Conservation (phyloP, 768 basidiomycete species). For the Boletus vinaceobasis region DNA sequence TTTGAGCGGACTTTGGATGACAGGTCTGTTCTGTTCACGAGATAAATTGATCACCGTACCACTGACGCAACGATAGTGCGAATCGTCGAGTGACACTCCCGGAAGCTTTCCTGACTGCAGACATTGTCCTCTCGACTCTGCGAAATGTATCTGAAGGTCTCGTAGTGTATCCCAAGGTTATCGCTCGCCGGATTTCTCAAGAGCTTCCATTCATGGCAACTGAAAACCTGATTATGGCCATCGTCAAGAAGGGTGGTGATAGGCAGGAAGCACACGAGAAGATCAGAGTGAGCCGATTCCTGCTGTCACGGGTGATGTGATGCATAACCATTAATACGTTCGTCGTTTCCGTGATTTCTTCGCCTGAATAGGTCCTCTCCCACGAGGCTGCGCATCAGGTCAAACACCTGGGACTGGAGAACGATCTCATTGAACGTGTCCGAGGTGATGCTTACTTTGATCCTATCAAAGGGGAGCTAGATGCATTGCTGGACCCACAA, state of each 20-base stretch:
- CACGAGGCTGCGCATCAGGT: conserved; percentile 95
- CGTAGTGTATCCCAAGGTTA: conserved; percentile 99
- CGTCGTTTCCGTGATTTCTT: conserved; percentile 1
- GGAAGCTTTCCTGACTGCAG: conserved; percentile 95
- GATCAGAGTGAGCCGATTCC: conserved; percentile 61
- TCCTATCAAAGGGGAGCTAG: conserved; percentile 78
- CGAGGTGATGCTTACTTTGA: conserved; percentile 82
- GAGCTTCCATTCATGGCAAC: conserved; percentile 99
- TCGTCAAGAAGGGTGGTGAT: conserved; percentile 93
- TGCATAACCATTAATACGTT: conserved; percentile 6
- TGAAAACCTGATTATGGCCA: conserved; percentile 98
- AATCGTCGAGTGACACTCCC: conserved; percentile 96
- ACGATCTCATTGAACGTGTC: conserved; percentile 92
- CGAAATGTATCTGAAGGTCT: conserved; percentile 97
- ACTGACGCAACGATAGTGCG: conserved; percentile 51
- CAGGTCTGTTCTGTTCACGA: conserved; percentile 46
- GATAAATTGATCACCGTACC: neutral
- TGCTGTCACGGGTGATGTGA: conserved; percentile 15
- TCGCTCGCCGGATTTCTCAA: conserved; percentile 85
- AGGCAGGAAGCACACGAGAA: conserved; percentile 96
- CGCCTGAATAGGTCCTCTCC: conserved; percentile 68
- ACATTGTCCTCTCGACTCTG: conserved; percentile 92
- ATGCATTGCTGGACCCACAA: conserved; percentile 73
- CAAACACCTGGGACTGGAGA: conserved; percentile 90
- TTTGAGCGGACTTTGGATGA: conserved; percentile 98